Evolutionary conservation across 352 stramenopile species (phyloP), one percentile per base, ranked within the genome.

Genomic region (Phytophthora constricta): DNA sequence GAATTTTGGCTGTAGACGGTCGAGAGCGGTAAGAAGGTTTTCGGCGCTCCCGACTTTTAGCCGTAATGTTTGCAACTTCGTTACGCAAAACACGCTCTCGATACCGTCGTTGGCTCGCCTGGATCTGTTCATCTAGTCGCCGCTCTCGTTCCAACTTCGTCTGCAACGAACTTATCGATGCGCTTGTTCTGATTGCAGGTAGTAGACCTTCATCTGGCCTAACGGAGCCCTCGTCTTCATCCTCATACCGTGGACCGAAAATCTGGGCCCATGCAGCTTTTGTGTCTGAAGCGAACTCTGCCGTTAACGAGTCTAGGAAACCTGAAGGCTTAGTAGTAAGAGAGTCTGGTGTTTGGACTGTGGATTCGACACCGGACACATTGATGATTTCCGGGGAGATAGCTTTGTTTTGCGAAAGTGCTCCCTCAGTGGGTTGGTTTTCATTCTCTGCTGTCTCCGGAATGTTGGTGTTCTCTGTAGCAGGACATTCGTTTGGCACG

Each of bases 171-270:
- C 49, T 72, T 28, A 52, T 69, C 0, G 80, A 58, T 5, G 66
- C 34, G 4, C 51, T 49, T 23, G n/a, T 33, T 19, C 45, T 59
- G 27, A 37, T 27, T n/a, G 28, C 37, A 34, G 50, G 42, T 7
- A 47, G 43, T 23, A 23, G 19, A 14, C 19, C 25, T 19, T 28
- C 33, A 25, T 50, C 48, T 31, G 47, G 10, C 17, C 11, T 25
- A 39, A 1, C 23, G 13, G 20, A 1, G 7, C 20, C 16, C 33
- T 64, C 52, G 4, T 68, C 54, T 1, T 72, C 68, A 16, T 89
- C 72, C 55, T 89, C 83, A 49, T 84, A 90, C 5, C 74, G 72
- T 28, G 79, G 76, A 0, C 80, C 79, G 59, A 92, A 92, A 23
- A 92, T 77, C 37, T 83, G 68, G 0, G 68, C 57, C 81, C 81